Conservation (phyloP, 768 basidiomycete species). For the Inosperma sp. region DNA sequence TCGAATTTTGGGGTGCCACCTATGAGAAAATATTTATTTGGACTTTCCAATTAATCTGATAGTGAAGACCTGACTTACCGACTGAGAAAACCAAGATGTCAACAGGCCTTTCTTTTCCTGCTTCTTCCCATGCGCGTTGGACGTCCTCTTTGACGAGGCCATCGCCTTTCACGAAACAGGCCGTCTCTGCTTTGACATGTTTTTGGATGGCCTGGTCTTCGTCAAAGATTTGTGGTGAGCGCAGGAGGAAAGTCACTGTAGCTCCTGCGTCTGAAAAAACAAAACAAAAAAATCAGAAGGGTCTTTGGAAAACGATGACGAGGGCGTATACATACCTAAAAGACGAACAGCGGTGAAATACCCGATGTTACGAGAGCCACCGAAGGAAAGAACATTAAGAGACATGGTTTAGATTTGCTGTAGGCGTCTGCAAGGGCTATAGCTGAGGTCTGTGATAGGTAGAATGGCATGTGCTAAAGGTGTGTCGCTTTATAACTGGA, state of each 20-base stretch:
- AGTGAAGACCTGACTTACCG: constrained; percentile 29
- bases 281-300: background rate
- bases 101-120: constrained; percentile 35
- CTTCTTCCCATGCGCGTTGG: constrained; percentile 46
- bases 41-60: background rate
- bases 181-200: constrained; percentile 48
- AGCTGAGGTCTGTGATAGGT: too few species aligned
- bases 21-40: constrained; percentile 20
- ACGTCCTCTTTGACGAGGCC: constrained; percentile 52
- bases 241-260: constrained; percentile 60
- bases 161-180: constrained; percentile 55
- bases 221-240: constrained; percentile 50
- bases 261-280: constrained; percentile 46
- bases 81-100: constrained; percentile 60
- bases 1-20: constrained; percentile 46
- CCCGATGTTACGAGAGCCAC: constrained; percentile 55
- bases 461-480: too few species aligned
- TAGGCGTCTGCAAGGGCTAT: background rate
- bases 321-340: constrained; percentile 33
- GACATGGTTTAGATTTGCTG: constrained; percentile 11
- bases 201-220: constrained; percentile 47
- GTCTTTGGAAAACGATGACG: background rate
- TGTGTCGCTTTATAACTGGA: too few species aligned
- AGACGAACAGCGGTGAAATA: constrained; percentile 47
- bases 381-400: constrained; percentile 42